Percentiles rank a stretch among this genome's conserved stretches.
Conservation (phyloP, 768 basidiomycete genomes). For the Phallus indusiatus region DNA sequence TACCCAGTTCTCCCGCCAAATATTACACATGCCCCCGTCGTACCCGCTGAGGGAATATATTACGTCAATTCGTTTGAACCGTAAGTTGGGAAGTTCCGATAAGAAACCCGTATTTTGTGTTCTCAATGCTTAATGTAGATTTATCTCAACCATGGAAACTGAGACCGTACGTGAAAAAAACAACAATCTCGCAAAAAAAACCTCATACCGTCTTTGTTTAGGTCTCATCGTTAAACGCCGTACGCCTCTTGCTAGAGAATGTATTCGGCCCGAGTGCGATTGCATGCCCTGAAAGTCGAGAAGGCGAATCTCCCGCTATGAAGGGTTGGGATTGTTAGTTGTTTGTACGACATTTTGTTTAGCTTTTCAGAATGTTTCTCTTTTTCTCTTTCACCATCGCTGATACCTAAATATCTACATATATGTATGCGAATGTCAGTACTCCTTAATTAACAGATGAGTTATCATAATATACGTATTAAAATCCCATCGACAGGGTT, state of each 20-base stretch:
- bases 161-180: conserved; percentile 44
- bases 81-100: conserved; percentile 32
- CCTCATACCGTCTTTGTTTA: not conserved
- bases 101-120: not conserved
- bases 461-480: no score
- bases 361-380: no score
- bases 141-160: conserved; percentile 93
- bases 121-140: conserved; percentile 27
- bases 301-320: conserved; percentile 38
- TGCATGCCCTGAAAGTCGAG: conserved; percentile 51
- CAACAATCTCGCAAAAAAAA: not conserved
- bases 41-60: conserved; percentile 70
- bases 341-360: no score
- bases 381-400: no score
- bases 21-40: conserved; percentile 61
- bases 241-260: conserved; percentile 68
- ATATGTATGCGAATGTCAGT: no score
- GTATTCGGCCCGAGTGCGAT: conserved; percentile 42
- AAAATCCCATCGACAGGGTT: no score
- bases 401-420: no score
- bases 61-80: conserved; percentile 92
- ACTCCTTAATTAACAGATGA: no score
- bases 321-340: conserved; percentile 68
- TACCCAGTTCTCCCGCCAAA: conserved; percentile 69
- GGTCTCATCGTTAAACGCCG: conserved; percentile 66